Conservation (phyloP, 441 rosid genomes). For the Pelargonium fulgidum region DNA sequence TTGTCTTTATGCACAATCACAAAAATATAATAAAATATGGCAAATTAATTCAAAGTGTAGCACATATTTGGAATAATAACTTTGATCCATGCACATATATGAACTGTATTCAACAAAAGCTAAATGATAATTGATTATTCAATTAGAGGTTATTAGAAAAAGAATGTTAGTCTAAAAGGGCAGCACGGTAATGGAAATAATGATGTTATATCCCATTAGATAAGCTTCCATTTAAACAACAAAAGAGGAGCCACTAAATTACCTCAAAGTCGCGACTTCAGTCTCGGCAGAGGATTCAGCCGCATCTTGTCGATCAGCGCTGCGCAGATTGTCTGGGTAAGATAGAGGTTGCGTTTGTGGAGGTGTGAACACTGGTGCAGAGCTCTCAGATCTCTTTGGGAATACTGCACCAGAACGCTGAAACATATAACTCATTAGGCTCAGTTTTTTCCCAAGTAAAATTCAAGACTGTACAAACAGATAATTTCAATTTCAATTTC, state of each 20-base stretch:
- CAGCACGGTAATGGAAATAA: neutral
- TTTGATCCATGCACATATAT: no score
- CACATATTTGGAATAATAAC: no score
- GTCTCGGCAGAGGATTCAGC: conserved; percentile 73
- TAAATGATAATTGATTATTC: no score
- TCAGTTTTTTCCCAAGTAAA: no score
- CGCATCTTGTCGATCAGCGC: conserved; percentile 45
- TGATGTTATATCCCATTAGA: neutral
- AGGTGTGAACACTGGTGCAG: conserved; percentile 91
- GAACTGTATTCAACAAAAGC: neutral
- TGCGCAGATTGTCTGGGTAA: conserved; percentile 67
- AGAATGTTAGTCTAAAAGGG: neutral
- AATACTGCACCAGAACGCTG: conserved; percentile 98
- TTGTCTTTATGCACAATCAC: no score
- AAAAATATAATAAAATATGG: no score
- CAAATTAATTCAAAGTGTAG: no score
- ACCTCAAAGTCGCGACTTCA: conserved; percentile 87
- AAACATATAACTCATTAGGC: conserved; percentile 22
- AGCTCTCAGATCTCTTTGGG: conserved; percentile 81
- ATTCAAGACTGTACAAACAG: no score
- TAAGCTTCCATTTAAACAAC: conserved; percentile 13
- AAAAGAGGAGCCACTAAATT: conserved; percentile 18
- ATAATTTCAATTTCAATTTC: no score
- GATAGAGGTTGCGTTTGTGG: conserved; percentile 90
- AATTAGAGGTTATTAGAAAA: neutral